Base-by-base conservation (phyloP, 2,329 filamentous ascomycete species). In the Aspergillus phoenicis region DNA sequence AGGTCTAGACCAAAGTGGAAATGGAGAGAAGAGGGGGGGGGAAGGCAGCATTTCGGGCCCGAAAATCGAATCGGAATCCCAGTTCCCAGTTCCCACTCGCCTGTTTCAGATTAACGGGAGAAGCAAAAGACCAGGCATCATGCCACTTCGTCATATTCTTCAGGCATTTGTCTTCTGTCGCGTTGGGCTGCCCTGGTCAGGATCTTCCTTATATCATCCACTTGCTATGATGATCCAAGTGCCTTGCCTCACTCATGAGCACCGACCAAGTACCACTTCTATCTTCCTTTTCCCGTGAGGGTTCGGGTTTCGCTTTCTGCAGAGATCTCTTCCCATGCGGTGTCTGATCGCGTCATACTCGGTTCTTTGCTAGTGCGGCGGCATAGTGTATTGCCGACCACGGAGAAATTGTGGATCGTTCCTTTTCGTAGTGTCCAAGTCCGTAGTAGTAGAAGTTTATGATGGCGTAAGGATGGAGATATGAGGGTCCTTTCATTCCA, bases 321-420 rank as follows among this genome's bases (percentile, higher is more conserved):
- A 45, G 10, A 24, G 41, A 45, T 24, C 20, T 22, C 41, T 45
- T 24, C 20, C 10, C n/a, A 45, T 24, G 41, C 20, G 41, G 41
- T 45, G 41, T 20, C 41, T 45, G 41, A 24, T 45, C 41, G 20
- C 41, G 41, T 45, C 41, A 30, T 30, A 45, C 41, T 22, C 10
- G 20, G 20, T n/a, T 17, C 17, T 45, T 45, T 13, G 41, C 33
- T 36, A 36, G 39, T 17, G 39, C 17, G 41, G 47, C 47, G 47
- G 47, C 47, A 30, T 11, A 49, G 43, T 26, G 28, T 24, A 57
- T 38, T 49, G 54, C 54, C 54, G 47, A 57, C 38, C 15, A 57
- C 26, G 54, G 54, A 38, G 54, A 24, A 49, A 38, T 36, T 57
- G 54, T 57, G 54, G 54, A 57, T 17, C 22, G 30, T 24, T 36